Conservation (phyloP, 306 rosid genomes). For the Fragaria ananassa region DNA sequence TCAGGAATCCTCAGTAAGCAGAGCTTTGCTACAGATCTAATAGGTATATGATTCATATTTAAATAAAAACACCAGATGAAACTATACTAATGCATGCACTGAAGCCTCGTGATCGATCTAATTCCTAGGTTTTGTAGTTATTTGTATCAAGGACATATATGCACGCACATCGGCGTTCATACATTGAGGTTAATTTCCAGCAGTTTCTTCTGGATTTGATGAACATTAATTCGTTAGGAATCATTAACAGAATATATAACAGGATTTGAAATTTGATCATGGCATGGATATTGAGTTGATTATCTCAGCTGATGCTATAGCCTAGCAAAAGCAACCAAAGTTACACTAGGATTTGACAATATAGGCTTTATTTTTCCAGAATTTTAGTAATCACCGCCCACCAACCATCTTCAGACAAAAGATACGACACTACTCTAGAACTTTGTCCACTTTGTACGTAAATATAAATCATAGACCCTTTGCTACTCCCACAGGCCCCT, state of each 20-base stretch:
- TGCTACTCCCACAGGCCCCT: neutral
- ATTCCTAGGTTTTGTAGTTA: no score
- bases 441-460: neutral
- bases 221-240: neutral
- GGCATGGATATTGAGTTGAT: neutral
- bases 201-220: neutral
- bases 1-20: neutral
- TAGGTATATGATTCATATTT: neutral
- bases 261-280: neutral
- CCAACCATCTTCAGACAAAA: conserved; percentile 18
- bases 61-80: neutral
- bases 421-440: conserved; percentile 13
- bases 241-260: neutral
- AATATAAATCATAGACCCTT: conserved; percentile 1
- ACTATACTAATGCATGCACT: neutral
- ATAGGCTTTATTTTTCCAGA: neutral
- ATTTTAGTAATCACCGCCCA: neutral
- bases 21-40: neutral
- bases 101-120: no score
- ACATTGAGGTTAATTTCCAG: neutral
- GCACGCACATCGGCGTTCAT: no score
- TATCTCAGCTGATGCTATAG: neutral
- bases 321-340: neutral
- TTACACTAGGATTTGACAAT: conserved; percentile 12
- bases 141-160: no score